phyloP scores from a whole-genome alignment of 139 green algal species.

The Mychonastes homosphaera region DNA sequence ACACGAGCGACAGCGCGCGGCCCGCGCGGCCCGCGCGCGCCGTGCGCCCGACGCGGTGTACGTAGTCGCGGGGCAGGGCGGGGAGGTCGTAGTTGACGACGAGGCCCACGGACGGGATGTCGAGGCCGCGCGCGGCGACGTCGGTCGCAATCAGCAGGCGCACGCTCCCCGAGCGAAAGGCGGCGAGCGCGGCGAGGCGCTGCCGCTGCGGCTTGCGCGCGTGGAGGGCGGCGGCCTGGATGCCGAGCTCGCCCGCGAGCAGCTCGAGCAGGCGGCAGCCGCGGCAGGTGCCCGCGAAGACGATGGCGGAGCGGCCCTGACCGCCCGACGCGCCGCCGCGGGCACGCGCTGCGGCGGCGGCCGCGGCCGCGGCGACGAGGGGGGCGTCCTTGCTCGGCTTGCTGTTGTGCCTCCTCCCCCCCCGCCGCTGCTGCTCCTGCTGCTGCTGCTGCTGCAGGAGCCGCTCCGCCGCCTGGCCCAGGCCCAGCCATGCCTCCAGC shows the following conservation, averaged over 20 bases:
- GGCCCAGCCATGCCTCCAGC: slow-evolving; percentile 27
- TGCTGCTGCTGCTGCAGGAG: too few species aligned
- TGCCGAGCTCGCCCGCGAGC: slow-evolving; percentile 67
- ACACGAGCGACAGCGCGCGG: slow-evolving; percentile 80
- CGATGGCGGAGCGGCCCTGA: slow-evolving; percentile 68
- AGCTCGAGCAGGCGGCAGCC: slow-evolving; percentile 48
- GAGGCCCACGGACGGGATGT: slow-evolving; percentile 89
- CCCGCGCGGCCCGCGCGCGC: slow-evolving; percentile 37
- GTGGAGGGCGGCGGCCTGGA: slow-evolving; percentile 50
- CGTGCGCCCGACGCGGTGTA: slow-evolving; percentile 51
- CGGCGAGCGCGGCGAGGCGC: slow-evolving; percentile 59
- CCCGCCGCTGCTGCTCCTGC: too few species aligned
- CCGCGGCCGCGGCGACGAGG: neutral
- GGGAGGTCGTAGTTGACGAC: slow-evolving; percentile 90
- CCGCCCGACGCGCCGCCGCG: neutral
- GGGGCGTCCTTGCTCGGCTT: neutral
- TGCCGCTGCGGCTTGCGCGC: slow-evolving; percentile 55
- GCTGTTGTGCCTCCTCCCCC: too few species aligned
- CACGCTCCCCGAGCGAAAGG: slow-evolving; percentile 54
- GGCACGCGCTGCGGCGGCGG: neutral
- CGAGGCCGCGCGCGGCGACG: slow-evolving; percentile 81
- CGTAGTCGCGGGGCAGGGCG: slow-evolving; percentile 61
- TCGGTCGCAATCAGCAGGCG: slow-evolving; percentile 80
- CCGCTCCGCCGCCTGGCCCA: neutral
- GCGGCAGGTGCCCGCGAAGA: slow-evolving; percentile 81